Percentiles rank a stretch among this genome's conserved stretches.
phyloP scores from a whole-genome alignment of 1,139 yeast species.

The Geotrichum candidum region DNA sequence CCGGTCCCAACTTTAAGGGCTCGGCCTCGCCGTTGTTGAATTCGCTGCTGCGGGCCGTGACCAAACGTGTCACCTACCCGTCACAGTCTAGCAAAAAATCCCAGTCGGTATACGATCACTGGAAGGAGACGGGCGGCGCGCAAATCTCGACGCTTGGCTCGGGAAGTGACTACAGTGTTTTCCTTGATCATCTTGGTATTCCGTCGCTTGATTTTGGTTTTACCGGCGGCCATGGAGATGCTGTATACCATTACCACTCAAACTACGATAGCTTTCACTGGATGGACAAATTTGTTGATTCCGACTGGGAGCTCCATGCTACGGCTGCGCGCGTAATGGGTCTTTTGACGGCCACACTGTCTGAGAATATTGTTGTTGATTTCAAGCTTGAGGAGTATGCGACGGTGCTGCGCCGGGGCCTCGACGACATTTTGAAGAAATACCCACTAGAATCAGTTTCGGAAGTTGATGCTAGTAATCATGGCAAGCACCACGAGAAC shows the following conservation, averaged over 20 bases:
- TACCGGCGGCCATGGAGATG: constrained; percentile 37
- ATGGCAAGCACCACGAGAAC: not conserved
- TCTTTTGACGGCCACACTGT: constrained; percentile 41
- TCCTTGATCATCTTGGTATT: constrained; percentile 60
- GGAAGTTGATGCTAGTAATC: not conserved
- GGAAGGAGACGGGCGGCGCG: constrained; percentile 38
- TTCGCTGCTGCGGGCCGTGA: constrained; percentile 38
- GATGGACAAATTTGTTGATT: constrained; percentile 58
- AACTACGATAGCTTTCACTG: constrained; percentile 63
- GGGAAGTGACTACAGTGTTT: constrained; percentile 65
- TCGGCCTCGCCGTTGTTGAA: constrained; percentile 51
- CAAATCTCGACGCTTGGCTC: constrained; percentile 48
- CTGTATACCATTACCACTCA: constrained; percentile 64
- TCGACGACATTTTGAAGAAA: constrained; percentile 2
- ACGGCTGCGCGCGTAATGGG: constrained; percentile 50
- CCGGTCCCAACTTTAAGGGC: constrained; percentile 45
- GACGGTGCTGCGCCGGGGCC: constrained; percentile 22
- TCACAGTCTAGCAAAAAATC: constrained; percentile 23
- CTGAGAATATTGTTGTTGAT: constrained; percentile 43
- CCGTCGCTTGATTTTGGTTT: constrained; percentile 60
- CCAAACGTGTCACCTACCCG: constrained; percentile 45
- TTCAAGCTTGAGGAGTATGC: constrained; percentile 45
- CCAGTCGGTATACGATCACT: constrained; percentile 52
- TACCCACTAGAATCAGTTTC: not conserved
- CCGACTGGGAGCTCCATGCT: constrained; percentile 51